A percentile compares a stretch with the other conserved stretches of the same genome.
phyloP scores from a whole-genome alignment of 306 rosid genomes.

The Acacia confusa region DNA sequence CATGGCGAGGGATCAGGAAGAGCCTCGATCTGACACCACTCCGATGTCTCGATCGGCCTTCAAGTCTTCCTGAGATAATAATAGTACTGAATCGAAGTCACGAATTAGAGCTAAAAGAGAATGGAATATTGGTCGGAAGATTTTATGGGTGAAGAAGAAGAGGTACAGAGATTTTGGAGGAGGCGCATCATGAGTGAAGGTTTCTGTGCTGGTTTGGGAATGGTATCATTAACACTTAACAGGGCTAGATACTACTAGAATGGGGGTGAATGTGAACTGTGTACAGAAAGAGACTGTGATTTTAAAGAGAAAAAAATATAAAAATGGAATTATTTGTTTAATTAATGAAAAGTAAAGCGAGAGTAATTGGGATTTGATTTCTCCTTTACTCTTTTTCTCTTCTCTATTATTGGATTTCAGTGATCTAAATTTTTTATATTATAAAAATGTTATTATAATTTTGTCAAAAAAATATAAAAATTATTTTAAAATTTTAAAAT shows the following conservation, averaged over 20 bases:
- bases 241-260: neutral
- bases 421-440: too few relatives aligned
- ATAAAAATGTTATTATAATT: too few relatives aligned
- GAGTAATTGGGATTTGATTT: too few relatives aligned
- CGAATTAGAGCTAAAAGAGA: neutral
- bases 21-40: conserved; percentile 38
- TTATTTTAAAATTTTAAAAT: too few relatives aligned
- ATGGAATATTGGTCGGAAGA: neutral
- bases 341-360: too few relatives aligned
- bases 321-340: neutral
- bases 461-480: too few relatives aligned
- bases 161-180: neutral
- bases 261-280: neutral
- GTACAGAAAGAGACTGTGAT: neutral
- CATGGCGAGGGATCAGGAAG: conserved; percentile 30
- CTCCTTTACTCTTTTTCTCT: too few relatives aligned
- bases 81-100: neutral
- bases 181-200: neutral
- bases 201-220: neutral
- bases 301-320: neutral
- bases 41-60: conserved; percentile 7
- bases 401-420: too few relatives aligned
- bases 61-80: neutral
- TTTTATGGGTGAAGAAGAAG: neutral
- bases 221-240: neutral